Evolutionary conservation across 1,284 basidiomycete species (phyloP).

Genomic region (Cyathus pygmaeus): DNA sequence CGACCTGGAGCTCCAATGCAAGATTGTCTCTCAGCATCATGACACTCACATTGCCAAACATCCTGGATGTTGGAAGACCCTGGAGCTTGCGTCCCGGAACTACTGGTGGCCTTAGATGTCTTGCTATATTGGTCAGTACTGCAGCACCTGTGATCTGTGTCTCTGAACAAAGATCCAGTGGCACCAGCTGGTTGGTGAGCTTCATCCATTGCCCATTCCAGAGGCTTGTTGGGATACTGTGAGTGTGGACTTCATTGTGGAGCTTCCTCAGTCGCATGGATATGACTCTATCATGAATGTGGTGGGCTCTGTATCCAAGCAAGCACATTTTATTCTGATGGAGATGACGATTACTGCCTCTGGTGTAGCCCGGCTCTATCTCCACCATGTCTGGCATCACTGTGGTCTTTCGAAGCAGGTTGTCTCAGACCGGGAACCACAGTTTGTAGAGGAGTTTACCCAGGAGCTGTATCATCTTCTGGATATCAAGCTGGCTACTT

Average conservation of each 20-base stretch:
- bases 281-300: constrained; percentile 38
- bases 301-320: constrained; percentile 29
- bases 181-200: constrained; percentile 10
- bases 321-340: constrained; percentile 21
- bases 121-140: constrained; percentile 30
- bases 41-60: constrained; percentile 43
- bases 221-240: constrained; percentile 14
- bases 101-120: constrained; percentile 46
- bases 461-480: constrained; percentile 29
- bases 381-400: constrained; percentile 20
- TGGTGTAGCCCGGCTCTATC: constrained; percentile 17
- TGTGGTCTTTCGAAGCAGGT: constrained; percentile 20
- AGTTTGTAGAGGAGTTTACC: constrained; percentile 43
- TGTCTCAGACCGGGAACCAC: constrained; percentile 40
- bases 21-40: constrained; percentile 36
- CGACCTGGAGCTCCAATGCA: constrained; percentile 20
- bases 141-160: constrained; percentile 35
- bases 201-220: constrained; percentile 18
- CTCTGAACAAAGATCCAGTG: constrained; percentile 26
- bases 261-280: constrained; percentile 37
- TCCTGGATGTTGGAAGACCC: constrained; percentile 37
- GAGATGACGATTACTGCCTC: constrained; percentile 12
- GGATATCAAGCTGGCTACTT: constrained; percentile 28
- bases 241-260: constrained; percentile 24
- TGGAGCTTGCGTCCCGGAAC: constrained; percentile 30